Base-by-base conservation (phyloP, 495 filamentous ascomycete genomes). In the Xeromyces bisporus region DNA sequence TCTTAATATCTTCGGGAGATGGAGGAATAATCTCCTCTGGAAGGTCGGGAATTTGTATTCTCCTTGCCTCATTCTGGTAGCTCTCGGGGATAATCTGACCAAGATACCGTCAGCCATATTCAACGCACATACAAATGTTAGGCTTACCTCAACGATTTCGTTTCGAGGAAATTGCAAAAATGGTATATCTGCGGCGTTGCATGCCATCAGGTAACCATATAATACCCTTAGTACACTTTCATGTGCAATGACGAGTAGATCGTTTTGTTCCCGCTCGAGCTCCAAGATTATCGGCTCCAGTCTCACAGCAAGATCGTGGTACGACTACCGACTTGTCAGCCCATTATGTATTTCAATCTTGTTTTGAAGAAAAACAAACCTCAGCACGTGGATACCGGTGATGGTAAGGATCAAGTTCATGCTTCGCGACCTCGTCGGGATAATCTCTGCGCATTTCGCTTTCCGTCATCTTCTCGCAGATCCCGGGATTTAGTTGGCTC, bases 201-300 rank as follows among this genome's bases (percentile, higher is more conserved):
- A 96, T 35, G 92, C 91, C 91, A 96, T 96, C 21, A 96, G 67
- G 48, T 99, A 99, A 8, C 87, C 86, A 47, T 96, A 99, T 15
- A 99, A 62, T 25, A 99, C 91, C 29, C 91, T 80, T 28, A 99
- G 62, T 8, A 99, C 91, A 36, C 80, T 87, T 53, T 99, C 91
- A 47, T 99, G 91, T 9, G 91, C 91, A 49, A 99, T 93, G 39
- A 99, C 93, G 17, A 99, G 64, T 23, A 99, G 64, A 53, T 99
- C 91, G 36, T 91, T 92, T 47, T 93, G 80, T 50, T 99, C 89
- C 20, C 91, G 78, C 55, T 99, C 91, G 2, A 99, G 67, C 53
- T 99, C 91, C 7, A 99, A 70, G 51, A 99, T 99, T 37, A 99
- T 89, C 6, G 91, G 91, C 53, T 99, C 91, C n/a, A 96, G 72